Base-by-base conservation (phyloP, 768 basidiomycete species). In the Lactarius psammicola region DNA sequence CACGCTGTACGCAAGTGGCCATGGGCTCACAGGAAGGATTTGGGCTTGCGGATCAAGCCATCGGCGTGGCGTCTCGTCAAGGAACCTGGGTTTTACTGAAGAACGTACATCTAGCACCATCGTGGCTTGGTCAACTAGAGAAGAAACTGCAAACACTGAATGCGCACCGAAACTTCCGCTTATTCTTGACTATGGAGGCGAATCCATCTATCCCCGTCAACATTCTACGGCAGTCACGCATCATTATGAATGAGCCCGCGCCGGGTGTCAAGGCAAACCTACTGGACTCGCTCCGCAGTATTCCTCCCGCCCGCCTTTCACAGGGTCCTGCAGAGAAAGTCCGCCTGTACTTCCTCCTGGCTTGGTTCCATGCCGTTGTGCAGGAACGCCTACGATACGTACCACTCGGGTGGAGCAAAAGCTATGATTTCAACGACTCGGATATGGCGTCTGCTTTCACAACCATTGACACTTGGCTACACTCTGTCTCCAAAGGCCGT, bases 11-110 rank as follows among this genome's bases (percentile, higher is more conserved):
- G 1, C 92, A 94, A 2, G 93, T 99, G 28, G 97, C 97, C 17
- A 97, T 99, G 95, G 97, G 97, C 28, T 97, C 96, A 2, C 90
- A 95, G 69, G 97, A 99, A 81, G 96, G 96, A n/a, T 96, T 94
- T 76, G 86, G 87, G 4, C 82, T 95, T 1, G 97, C 97, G 13
- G 96, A 99, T 72, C 95, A 97, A 77, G 95, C 96, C 2, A 97
- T 99, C 68, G 89, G 92, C 34, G 80, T 87, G 28, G 97, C 95
- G 46, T 92, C 95, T 30, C 86, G 96, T 13, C 91, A 93, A 76
- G 97, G 97, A 13, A 85, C 90, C 36, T 97, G 95, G 95, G 96
- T 99, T 1, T 82, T 99, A 30, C 84, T 98, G 68, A 98, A 98
- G 81, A 99, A 99, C 69, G 94, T 96, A 20, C 95, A 98, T 74